These are phyloP conservation scores for Polyporus arcularius DNA, from an alignment of 768 basidiomycete genomes.

Conservation along the genomic window DNA sequence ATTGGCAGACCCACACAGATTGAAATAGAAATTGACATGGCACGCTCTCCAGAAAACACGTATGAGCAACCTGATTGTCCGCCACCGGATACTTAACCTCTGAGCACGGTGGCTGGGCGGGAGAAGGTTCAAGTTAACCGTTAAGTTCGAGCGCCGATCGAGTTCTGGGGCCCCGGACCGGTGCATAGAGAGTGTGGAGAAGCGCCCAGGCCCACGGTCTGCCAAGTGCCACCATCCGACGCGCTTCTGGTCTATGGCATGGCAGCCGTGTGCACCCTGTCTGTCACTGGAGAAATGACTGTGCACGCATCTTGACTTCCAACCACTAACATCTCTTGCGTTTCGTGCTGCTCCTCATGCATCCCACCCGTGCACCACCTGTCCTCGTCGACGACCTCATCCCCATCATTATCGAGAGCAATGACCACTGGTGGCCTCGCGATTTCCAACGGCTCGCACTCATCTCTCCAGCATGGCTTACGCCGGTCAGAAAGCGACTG, in stretches of 20 bases:
- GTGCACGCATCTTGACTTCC: neutral
- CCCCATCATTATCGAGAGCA: conserved; percentile 50
- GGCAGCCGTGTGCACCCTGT: conserved; percentile 5
- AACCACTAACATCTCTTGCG: conserved; percentile 14
- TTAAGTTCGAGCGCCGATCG: neutral
- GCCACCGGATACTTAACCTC: too few relatives aligned
- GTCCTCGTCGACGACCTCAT: conserved; percentile 54
- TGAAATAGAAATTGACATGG: too few relatives aligned
- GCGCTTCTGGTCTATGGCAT: conserved; percentile 11
- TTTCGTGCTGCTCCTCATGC: conserved; percentile 13
- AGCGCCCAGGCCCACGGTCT: conserved; percentile 6
- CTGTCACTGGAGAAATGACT: neutral
- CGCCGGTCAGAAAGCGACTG: conserved; percentile 44
- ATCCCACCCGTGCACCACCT: conserved; percentile 10
- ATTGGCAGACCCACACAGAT: too few relatives aligned
- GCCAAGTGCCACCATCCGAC: neutral
- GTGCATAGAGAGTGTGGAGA: neutral
- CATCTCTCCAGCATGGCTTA: conserved; percentile 52
- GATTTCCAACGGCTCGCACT: conserved; percentile 51
- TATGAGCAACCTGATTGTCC: too few relatives aligned
- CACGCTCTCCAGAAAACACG: too few relatives aligned
- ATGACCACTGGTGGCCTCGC: conserved; percentile 53
- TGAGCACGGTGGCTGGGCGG: too few relatives aligned
- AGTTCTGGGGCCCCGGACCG: too few relatives aligned
- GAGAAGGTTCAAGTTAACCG: too few relatives aligned